Conservation (phyloP, 2,329 filamentous ascomycete genomes). For the Ophiostoma australiae region DNA sequence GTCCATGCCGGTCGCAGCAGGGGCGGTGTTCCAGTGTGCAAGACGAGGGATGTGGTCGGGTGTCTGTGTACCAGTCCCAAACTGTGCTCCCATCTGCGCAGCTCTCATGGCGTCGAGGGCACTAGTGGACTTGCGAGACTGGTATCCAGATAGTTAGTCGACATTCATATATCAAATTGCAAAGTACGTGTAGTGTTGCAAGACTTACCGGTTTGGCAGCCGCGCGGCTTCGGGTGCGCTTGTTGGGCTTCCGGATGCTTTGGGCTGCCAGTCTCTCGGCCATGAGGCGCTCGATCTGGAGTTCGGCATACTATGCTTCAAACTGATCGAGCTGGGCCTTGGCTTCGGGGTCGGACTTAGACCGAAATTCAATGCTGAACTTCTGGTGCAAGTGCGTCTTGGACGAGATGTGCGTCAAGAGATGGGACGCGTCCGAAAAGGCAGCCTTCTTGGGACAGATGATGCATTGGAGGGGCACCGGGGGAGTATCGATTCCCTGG, state of each 20-base stretch:
- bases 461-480: slow-evolving; percentile 67
- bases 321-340: slow-evolving; percentile 60
- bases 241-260: slow-evolving; percentile 51
- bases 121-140: slow-evolving; percentile 18
- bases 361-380: slow-evolving; percentile 73
- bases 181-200: no score
- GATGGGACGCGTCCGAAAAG: slow-evolving; percentile 87
- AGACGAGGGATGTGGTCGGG: slow-evolving; percentile 20
- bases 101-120: slow-evolving; percentile 17
- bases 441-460: slow-evolving; percentile 74
- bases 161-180: background rate
- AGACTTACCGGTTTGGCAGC: slow-evolving; percentile 27
- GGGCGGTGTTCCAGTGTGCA: slow-evolving; percentile 28
- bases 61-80: slow-evolving; percentile 15
- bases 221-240: slow-evolving; percentile 30
- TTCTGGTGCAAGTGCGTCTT: slow-evolving; percentile 85
- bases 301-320: slow-evolving; percentile 69
- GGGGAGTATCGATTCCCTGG: background rate
- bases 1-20: slow-evolving; percentile 14
- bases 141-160: background rate
- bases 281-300: slow-evolving; percentile 67
- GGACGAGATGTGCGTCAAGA: slow-evolving; percentile 86
- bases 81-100: background rate
- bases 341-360: slow-evolving; percentile 62
- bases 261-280: slow-evolving; percentile 74